Conservation (phyloP, 371 early-diverging fungal genomes). For the Rhizopus delemar region DNA sequence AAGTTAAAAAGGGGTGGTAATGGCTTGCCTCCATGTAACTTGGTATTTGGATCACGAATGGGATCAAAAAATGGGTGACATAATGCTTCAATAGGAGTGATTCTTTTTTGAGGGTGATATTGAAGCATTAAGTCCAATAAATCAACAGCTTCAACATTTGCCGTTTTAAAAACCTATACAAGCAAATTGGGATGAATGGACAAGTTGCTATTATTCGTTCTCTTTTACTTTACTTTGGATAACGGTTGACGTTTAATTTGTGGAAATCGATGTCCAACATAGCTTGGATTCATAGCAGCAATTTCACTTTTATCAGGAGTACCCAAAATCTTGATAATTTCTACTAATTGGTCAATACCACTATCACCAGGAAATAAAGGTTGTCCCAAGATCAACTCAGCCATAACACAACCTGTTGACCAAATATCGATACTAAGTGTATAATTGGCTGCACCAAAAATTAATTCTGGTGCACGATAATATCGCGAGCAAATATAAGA, state of each 20-base stretch:
- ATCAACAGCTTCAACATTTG: conserved; percentile 81
- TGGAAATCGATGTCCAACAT: conserved; percentile 97
- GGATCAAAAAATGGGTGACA: conserved; percentile 95
- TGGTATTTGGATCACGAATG: conserved; percentile 79
- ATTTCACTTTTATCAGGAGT: conserved; percentile 97
- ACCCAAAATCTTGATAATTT: conserved; percentile 99
- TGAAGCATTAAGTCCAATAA: conserved; percentile 85
- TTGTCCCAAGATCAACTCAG: conserved; percentile 94
- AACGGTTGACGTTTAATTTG: conserved; percentile 94
- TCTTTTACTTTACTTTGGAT: conserved; percentile 60
- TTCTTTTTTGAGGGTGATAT: conserved; percentile 89
- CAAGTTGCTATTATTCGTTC: background rate
- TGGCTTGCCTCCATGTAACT: conserved; percentile 73
- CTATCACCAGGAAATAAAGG: conserved; percentile 99
- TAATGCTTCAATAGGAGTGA: conserved; percentile 94
- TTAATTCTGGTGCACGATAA: conserved; percentile 98
- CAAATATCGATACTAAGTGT: conserved; percentile 92
- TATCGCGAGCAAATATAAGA: conserved; percentile 98
- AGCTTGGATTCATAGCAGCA: conserved; percentile 94
- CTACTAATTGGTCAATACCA: conserved; percentile 99
- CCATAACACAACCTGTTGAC: conserved; percentile 99
- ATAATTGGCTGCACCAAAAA: conserved; percentile 95
- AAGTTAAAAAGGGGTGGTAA: conserved; percentile 91
- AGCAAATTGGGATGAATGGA: no score
- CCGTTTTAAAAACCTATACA: conserved; percentile 66